Evolutionary conservation across 306 rosid genomes (phyloP), one percentile per base, ranked within the genome.

Genomic region (Trifolium subterraneum): DNA sequence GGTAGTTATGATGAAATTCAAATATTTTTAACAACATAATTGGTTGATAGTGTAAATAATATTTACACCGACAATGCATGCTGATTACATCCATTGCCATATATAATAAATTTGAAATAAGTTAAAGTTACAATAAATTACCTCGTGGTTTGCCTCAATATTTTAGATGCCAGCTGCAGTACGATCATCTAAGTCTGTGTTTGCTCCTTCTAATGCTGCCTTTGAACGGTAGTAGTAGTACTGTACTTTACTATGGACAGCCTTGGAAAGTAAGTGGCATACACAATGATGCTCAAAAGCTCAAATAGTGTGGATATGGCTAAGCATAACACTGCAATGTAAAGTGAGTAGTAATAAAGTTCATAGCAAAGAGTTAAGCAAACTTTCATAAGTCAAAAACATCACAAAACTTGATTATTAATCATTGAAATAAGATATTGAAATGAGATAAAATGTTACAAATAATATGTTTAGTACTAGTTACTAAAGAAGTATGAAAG

Each of bases 161-260:
- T 82, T 36, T 12, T 63, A 75, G 68, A 84, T 61, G 47, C 92
- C 92, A 3, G 84, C 8, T 15, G 20, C 20, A n/a, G 7, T 16
- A n/a, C 18, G 23, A 51, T 8, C 25, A 51, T 8, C 80, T n/a
- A 89, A 73, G 29, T 88, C 90, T 10, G 98, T 89, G 85, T 80
- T 87, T 8, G 96, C 81, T 79, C 97, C 97, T 80, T 93, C 92
- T 0, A 60, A 81, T 29, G 96, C 91, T 47, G 98, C 96, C 79
- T 89, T 93, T 52, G 84, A 48, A 48, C 92, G 90, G 58, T 88
- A 91, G 69, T 84, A 76, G n/a, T n/a, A n/a, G n/a, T n/a, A n/a
- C n/a, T n/a, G n/a, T n/a, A n/a, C 71, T 90, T 94, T 36, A 94
- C 89, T 35, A 90, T 85, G 0, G 97, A 81, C 64, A 94, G 62